These are phyloP conservation scores for Aquilaria sinensis DNA, from an alignment of 345 rosid species.

Conservation along the genomic window DNA sequence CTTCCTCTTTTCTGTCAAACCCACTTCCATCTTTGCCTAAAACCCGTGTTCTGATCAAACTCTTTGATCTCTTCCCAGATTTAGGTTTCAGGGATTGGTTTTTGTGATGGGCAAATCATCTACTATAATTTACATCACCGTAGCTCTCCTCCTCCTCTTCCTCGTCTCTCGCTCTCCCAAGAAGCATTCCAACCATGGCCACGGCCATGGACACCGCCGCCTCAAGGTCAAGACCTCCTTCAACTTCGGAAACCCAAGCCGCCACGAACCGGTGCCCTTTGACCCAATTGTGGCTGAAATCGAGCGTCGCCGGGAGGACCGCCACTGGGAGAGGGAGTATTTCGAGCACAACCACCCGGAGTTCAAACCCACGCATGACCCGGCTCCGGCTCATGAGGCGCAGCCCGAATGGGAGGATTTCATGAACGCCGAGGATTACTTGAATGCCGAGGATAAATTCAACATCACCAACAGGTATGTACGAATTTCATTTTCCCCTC, in stretches of 20 bases:
- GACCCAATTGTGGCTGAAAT: conserved; percentile 76
- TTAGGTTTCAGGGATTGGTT: neutral
- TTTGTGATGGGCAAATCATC: conserved; percentile 37
- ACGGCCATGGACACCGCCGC: conserved; percentile 44
- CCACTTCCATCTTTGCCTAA: no score
- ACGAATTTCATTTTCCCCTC: neutral
- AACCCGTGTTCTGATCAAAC: no score
- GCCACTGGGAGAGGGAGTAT: conserved; percentile 75
- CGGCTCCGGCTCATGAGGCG: conserved; percentile 58
- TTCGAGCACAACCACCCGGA: conserved; percentile 65
- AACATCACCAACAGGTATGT: conserved; percentile 74
- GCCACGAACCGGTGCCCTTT: conserved; percentile 49
- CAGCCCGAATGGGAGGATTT: conserved; percentile 98
- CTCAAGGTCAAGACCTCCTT: conserved; percentile 51
- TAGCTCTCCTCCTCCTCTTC: conserved; percentile 44
- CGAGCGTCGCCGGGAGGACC: conserved; percentile 75
- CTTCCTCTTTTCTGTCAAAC: no score
- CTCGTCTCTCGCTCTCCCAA: conserved; percentile 48
- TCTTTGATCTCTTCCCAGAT: neutral
- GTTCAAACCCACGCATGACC: conserved; percentile 10
- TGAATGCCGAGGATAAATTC: conserved; percentile 82
- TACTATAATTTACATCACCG: conserved; percentile 33
- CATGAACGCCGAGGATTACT: conserved; percentile 87
- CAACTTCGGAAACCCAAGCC: conserved; percentile 33
- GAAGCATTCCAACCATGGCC: conserved; percentile 22